Conservation (phyloP, 495 filamentous ascomycete species). For the Penicillium bialowiezense region DNA sequence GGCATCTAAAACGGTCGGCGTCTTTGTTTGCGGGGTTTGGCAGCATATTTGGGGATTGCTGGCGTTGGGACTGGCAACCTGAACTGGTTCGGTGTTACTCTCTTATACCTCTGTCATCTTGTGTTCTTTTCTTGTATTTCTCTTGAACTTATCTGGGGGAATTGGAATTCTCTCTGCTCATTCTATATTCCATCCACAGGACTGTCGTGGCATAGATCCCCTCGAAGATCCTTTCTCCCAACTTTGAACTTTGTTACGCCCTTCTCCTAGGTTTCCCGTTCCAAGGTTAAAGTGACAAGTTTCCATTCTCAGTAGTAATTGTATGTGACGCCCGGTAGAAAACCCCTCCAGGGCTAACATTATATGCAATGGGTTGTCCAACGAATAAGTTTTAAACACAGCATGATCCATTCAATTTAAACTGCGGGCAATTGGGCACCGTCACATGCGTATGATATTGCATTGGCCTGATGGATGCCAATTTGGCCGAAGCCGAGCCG, state of each 20-base stretch:
- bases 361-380: too few relatives aligned
- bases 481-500: conserved; percentile 1
- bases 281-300: too few relatives aligned
- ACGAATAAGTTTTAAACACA: too few relatives aligned
- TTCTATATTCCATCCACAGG: neutral
- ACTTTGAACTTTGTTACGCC: too few relatives aligned
- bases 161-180: too few relatives aligned
- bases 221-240: neutral
- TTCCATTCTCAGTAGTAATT: too few relatives aligned
- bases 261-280: too few relatives aligned
- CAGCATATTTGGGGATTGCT: conserved; percentile 9
- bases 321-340: too few relatives aligned
- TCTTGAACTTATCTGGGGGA: neutral
- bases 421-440: neutral
- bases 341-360: too few relatives aligned
- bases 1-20: conserved; percentile 10
- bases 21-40: conserved; percentile 10
- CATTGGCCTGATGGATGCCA: neutral
- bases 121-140: conserved; percentile 7
- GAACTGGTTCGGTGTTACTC: neutral
- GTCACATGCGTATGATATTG: neutral
- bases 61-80: conserved; percentile 1
- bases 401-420: too few relatives aligned
- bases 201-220: too few relatives aligned
- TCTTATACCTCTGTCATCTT: conserved; percentile 7